Percentiles rank a stretch among this genome's conserved stretches.
These are phyloP conservation scores for Podila horticola DNA, from an alignment of 192 early-diverging fungal species.

Conservation along the genomic window DNA sequence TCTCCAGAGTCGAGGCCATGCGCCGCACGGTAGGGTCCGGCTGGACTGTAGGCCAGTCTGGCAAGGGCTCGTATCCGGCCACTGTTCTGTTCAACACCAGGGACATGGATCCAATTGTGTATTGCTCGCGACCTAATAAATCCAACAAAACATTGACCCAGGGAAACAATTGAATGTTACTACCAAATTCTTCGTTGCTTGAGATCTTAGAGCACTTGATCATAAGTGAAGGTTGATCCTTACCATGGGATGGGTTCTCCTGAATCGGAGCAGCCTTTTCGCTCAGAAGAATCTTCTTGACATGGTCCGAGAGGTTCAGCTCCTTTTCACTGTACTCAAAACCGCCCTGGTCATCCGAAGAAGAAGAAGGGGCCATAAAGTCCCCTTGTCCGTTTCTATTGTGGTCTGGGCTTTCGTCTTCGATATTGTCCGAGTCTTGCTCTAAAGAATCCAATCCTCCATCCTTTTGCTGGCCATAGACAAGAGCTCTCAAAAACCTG, in stretches of 20 bases:
- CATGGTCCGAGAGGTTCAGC: conserved; percentile 56
- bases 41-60: conserved; percentile 77
- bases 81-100: conserved; percentile 66
- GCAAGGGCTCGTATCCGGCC: conserved; percentile 80
- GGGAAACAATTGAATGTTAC: conserved; percentile 17
- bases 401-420: conserved; percentile 3
- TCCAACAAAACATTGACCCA: neutral
- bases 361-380: no score
- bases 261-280: conserved; percentile 63
- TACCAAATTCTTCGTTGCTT: conserved; percentile 35
- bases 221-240: neutral
- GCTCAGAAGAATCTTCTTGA: conserved; percentile 68
- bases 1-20: conserved; percentile 60
- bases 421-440: conserved; percentile 9
- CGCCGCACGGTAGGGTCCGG: conserved; percentile 65
- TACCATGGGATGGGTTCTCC: conserved; percentile 62
- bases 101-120: conserved; percentile 74
- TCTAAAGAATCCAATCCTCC: neutral
- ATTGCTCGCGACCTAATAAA: conserved; percentile 57
- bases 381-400: conserved; percentile 1
- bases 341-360: conserved; percentile 4
- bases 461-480: conserved; percentile 37
- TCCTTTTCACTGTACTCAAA: conserved; percentile 43
- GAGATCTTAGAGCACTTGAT: neutral
- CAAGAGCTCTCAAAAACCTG: conserved; percentile 72